phyloP scores from a whole-genome alignment of 306 rosid genomes.

The Luffa aegyptiaca region DNA sequence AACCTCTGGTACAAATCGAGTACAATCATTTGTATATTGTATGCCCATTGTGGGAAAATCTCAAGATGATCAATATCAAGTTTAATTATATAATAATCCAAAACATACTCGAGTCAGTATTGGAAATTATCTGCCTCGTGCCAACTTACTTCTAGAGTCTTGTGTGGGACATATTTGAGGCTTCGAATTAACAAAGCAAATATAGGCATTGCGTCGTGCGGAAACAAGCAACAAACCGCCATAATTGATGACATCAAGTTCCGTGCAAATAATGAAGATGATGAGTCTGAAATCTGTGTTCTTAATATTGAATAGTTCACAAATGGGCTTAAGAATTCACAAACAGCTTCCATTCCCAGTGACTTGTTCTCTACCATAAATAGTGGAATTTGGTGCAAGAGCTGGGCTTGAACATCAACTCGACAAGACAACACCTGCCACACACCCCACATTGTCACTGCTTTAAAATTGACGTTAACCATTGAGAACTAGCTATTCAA shows the following conservation, averaged over 20 bases:
- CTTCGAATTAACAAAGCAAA: conserved; percentile 48
- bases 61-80: conserved; percentile 6
- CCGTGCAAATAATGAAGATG: conserved; percentile 43
- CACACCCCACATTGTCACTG: conserved; percentile 6
- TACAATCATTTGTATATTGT: neutral
- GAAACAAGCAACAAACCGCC: conserved; percentile 61
- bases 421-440: conserved; percentile 64
- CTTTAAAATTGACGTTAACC: conserved; percentile 2
- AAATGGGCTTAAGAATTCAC: conserved; percentile 66
- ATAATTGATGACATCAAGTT: conserved; percentile 50
- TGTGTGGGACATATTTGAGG: conserved; percentile 40
- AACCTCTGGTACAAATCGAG: neutral
- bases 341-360: conserved; percentile 49
- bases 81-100: neutral
- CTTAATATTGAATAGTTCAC: conserved; percentile 44
- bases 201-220: conserved; percentile 55
- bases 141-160: conserved; percentile 54
- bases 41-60: neutral
- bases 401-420: conserved; percentile 62
- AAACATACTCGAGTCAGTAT: neutral
- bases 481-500: neutral
- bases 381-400: conserved; percentile 62
- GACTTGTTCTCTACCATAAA: conserved; percentile 48
- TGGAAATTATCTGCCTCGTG: conserved; percentile 12
- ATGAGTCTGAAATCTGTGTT: conserved; percentile 38